These are phyloP conservation scores for Lichtheimia ornata DNA, from an alignment of 371 early-diverging fungal species.

Conservation along the genomic window DNA sequence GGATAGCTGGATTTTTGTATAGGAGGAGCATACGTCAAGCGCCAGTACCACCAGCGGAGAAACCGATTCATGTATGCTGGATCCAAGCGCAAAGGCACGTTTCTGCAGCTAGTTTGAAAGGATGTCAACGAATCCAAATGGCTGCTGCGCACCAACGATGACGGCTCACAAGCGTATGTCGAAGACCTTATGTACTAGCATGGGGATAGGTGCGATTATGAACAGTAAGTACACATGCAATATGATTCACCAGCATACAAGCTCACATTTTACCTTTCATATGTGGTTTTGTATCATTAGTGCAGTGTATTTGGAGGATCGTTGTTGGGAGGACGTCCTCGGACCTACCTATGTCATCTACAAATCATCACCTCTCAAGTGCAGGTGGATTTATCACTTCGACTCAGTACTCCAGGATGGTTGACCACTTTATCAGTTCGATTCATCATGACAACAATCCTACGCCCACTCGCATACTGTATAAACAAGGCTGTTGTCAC, in stretches of 20 bases:
- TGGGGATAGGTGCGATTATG: not conserved
- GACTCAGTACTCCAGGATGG: no score
- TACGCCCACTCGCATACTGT: no score
- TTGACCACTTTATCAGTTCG: no score
- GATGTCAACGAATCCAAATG: slow-evolving; percentile 1
- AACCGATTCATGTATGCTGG: slow-evolving; percentile 3
- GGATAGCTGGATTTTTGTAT: not conserved
- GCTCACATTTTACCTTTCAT: not conserved
- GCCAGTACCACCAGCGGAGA: not conserved
- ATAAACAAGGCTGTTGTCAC: no score
- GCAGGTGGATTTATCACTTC: no score
- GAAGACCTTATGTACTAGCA: not conserved
- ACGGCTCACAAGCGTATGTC: not conserved
- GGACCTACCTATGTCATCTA: no score
- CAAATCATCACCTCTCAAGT: no score
- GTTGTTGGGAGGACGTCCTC: slow-evolving; percentile 3
- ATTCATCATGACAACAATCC: no score
- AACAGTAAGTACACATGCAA: slow-evolving; percentile 3
- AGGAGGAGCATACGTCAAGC: no score
- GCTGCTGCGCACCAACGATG: slow-evolving; percentile 1
- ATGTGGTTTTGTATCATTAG: not conserved
- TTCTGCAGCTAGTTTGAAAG: not conserved
- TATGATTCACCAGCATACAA: not conserved
- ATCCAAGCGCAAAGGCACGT: not conserved
- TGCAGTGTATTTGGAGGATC: slow-evolving; percentile 1